These are phyloP conservation scores for Eucalyptus rudis DNA, from an alignment of 345 rosid genomes.

Conservation along the genomic window DNA sequence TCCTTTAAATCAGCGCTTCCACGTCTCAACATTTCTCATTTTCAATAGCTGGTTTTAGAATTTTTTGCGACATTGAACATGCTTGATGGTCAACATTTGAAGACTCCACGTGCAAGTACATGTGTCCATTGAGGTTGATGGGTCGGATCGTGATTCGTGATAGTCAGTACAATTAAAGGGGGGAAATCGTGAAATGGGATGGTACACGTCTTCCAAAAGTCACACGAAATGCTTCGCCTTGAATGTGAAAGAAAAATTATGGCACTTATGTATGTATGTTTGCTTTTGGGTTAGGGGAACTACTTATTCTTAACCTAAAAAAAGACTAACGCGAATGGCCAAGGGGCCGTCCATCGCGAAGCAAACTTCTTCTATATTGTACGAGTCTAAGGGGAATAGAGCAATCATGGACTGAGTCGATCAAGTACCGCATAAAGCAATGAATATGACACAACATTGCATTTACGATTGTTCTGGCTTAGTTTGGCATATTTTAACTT, in stretches of 20 bases:
- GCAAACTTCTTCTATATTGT: not conserved
- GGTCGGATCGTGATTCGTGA: not conserved
- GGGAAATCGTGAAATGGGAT: not conserved
- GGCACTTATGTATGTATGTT: not conserved
- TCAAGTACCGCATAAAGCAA: not conserved
- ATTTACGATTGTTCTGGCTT: not conserved
- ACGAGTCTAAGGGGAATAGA: not conserved
- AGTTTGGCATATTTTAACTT: not conserved
- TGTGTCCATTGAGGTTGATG: not conserved
- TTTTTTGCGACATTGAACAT: not conserved
- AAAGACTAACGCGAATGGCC: not conserved
- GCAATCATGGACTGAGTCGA: not conserved
- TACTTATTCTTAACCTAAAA: not conserved
- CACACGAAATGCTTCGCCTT: not conserved
- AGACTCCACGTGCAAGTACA: not conserved
- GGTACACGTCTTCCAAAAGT: not conserved
- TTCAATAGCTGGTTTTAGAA: not conserved
- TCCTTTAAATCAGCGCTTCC: not conserved
- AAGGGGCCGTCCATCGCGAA: not conserved
- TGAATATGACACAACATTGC: not conserved
- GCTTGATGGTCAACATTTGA: not conserved
- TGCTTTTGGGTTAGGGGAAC: not conserved
- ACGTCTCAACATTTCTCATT: not conserved
- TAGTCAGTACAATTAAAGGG: not conserved
- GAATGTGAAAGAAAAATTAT: not conserved